Conservation (phyloP, 441 rosid genomes). For the Gossypium trilobum region DNA sequence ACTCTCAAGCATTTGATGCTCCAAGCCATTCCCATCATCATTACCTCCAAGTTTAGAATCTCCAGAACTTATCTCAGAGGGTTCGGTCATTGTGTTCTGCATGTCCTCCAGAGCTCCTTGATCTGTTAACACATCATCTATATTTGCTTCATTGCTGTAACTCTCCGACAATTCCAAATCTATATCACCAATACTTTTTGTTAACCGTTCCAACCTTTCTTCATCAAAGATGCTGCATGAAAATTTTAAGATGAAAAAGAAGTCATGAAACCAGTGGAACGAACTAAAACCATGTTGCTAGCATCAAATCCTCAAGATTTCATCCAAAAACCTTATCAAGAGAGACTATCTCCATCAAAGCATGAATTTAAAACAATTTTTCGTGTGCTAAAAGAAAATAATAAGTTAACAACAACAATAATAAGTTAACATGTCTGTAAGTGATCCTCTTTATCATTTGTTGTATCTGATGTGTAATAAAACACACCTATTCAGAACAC, state of each 20-base stretch:
- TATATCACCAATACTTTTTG: slow-evolving; percentile 46
- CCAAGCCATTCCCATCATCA: slow-evolving; percentile 27
- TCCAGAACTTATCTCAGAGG: slow-evolving; percentile 26
- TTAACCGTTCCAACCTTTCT: slow-evolving; percentile 80
- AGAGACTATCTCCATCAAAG: neutral
- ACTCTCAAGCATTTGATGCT: slow-evolving; percentile 29
- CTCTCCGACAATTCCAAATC: slow-evolving; percentile 38
- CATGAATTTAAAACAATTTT: neutral
- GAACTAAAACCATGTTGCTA: neutral
- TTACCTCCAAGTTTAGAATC: slow-evolving; percentile 29
- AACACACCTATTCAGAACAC: slow-evolving; percentile 65
- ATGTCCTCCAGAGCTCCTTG: slow-evolving; percentile 26
- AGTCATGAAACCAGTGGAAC: neutral
- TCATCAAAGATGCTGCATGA: slow-evolving; percentile 67
- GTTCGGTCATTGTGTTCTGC: slow-evolving; percentile 22
- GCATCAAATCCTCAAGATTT: neutral
- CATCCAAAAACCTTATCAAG: neutral
- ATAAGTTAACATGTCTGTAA: neutral
- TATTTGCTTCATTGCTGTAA: slow-evolving; percentile 28
- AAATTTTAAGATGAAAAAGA: neutral
- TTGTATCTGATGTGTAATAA: neutral
- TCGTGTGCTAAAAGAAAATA: neutral
- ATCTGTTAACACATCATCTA: slow-evolving; percentile 23
- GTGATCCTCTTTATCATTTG: neutral
- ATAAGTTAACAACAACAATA: neutral